These are phyloP conservation scores for Citrus inodora DNA, from an alignment of 345 rosid species.

Conservation along the genomic window DNA sequence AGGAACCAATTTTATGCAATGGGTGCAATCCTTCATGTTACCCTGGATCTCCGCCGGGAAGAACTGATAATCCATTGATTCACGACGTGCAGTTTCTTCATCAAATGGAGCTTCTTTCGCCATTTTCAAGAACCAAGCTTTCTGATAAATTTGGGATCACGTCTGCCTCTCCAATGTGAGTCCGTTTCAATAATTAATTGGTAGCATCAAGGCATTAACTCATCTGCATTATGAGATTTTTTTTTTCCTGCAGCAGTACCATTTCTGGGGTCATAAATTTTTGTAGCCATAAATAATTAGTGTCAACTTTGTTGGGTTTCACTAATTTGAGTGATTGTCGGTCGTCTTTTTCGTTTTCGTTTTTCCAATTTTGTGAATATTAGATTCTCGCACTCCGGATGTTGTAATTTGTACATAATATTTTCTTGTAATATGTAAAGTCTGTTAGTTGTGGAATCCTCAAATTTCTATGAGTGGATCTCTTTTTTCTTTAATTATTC, in stretches of 20 bases:
- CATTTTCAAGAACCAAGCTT: conserved; percentile 51
- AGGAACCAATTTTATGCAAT: conserved; percentile 24
- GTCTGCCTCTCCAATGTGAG: conserved; percentile 33
- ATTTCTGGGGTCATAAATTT: not conserved
- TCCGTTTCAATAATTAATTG: not conserved
- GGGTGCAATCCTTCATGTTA: conserved; percentile 44
- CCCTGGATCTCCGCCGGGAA: conserved; percentile 77
- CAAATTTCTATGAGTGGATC: not conserved
- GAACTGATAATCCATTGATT: conserved; percentile 69
- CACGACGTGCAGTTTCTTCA: conserved; percentile 64
- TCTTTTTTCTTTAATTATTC: too few relatives aligned
- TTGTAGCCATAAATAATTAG: not conserved
- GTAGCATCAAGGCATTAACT: not conserved
- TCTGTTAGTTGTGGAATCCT: not conserved
- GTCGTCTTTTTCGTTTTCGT: not conserved
- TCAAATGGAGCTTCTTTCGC: conserved; percentile 64
- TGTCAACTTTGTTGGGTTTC: not conserved
- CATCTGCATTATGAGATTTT: not conserved
- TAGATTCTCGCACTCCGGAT: not conserved
- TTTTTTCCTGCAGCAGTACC: not conserved
- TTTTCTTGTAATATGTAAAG: not conserved
- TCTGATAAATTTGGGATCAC: conserved; percentile 37
- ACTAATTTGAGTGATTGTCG: not conserved
- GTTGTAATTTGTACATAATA: not conserved
- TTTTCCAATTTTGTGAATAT: not conserved